Percentiles rank a stretch among this genome's conserved stretches.
Conservation (phyloP, 202 grass and related monocot species). For the Brachypodium distachyon region DNA sequence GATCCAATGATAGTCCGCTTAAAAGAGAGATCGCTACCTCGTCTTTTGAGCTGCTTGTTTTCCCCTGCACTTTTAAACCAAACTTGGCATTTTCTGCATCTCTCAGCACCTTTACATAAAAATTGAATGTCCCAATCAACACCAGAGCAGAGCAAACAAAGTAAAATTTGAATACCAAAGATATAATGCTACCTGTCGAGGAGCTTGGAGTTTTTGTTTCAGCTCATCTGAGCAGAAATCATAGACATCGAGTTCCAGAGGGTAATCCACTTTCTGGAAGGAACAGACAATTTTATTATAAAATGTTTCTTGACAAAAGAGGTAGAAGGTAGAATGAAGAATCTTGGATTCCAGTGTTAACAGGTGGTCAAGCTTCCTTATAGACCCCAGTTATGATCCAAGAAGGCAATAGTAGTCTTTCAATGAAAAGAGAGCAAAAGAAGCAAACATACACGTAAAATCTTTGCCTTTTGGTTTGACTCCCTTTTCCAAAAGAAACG, state of each 20-base stretch:
- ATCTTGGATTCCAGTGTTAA: neutral
- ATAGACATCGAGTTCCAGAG: conserved; percentile 96
- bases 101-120: conserved; percentile 72
- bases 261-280: conserved; percentile 93
- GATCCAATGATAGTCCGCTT: neutral
- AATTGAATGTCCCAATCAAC: conserved; percentile 16
- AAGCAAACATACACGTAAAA: conserved; percentile 58
- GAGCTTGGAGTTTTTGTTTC: conserved; percentile 78
- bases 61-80: conserved; percentile 63
- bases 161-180: conserved; percentile 7
- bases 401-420: conserved; percentile 3
- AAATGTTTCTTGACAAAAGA: neutral
- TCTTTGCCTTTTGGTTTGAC: conserved; percentile 94
- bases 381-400: neutral
- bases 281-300: conserved; percentile 21
- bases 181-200: conserved; percentile 65
- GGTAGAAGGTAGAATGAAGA: neutral
- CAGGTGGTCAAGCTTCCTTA: conserved; percentile 6
- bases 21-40: conserved; percentile 32
- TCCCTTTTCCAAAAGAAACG: conserved; percentile 99
- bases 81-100: conserved; percentile 86
- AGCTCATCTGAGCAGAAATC: conserved; percentile 98
- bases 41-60: conserved; percentile 54
- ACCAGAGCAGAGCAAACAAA: neutral
- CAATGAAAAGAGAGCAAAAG: neutral